These are phyloP conservation scores for Thecamonas trahens DNA, from an alignment of 78 protist species.

Conservation along the genomic window DNA sequence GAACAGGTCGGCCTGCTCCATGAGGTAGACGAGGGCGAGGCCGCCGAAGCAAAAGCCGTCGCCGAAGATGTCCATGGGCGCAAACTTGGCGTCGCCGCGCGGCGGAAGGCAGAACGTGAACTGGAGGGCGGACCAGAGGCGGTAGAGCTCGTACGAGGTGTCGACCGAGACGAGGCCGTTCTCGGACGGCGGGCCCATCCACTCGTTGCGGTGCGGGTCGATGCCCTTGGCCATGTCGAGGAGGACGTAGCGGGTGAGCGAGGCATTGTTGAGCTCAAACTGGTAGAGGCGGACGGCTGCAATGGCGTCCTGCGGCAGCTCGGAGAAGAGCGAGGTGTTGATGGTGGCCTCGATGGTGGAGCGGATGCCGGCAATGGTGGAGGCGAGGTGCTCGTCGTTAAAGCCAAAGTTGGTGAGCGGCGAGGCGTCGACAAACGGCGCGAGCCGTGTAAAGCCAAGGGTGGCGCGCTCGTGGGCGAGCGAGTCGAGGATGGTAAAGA, in stretches of 20 bases:
- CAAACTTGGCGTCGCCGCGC: background rate
- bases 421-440: background rate
- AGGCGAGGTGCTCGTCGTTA: background rate
- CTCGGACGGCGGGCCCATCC: conserved; percentile 46
- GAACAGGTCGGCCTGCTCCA: conserved; percentile 53
- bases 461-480: too few relatives aligned
- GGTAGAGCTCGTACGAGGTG: conserved; percentile 49
- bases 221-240: too few relatives aligned
- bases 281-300: background rate
- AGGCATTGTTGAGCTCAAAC: background rate
- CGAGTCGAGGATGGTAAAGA: conserved; percentile 51
- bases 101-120: conserved; percentile 47
- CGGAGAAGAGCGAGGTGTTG: background rate
- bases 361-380: background rate
- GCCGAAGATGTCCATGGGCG: conserved; percentile 60
- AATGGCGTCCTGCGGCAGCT: background rate
- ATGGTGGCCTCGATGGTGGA: background rate
- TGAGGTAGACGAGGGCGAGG: conserved; percentile 50
- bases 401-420: background rate
- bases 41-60: conserved; percentile 80
- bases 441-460: conserved; percentile 1
- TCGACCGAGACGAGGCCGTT: conserved; percentile 58
- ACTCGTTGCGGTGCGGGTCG: background rate
- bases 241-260: background rate
- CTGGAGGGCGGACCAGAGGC: conserved; percentile 72